phyloP scores from a whole-genome alignment of 805 yeast species.

The Candida sonorensis region DNA sequence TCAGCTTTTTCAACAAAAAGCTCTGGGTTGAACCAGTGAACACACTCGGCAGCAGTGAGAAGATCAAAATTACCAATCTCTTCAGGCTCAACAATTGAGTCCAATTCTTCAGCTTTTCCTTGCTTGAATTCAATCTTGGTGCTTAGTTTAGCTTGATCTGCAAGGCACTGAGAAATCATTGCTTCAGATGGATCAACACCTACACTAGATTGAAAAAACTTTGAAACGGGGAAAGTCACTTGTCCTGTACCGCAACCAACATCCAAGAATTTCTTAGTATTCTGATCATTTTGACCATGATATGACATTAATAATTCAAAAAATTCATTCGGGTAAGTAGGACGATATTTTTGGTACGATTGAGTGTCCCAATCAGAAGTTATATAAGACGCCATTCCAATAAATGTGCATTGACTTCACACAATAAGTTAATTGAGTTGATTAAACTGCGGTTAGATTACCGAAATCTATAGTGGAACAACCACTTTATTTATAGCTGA shows the following conservation, averaged over 20 bases:
- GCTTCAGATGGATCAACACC: conserved; percentile 57
- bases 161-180: conserved; percentile 52
- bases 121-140: neutral
- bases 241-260: conserved; percentile 80
- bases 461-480: too few species aligned
- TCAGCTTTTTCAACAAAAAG: conserved; percentile 31
- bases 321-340: conserved; percentile 50
- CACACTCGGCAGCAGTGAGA: conserved; percentile 70
- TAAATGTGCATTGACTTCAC: too few species aligned
- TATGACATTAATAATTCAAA: conserved; percentile 34
- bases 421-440: neutral
- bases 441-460: too few species aligned
- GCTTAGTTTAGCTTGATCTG: neutral
- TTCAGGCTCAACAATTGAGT: conserved; percentile 12
- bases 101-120: conserved; percentile 23
- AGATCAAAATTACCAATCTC: conserved; percentile 40
- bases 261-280: conserved; percentile 42
- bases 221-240: conserved; percentile 49
- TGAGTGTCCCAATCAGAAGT: conserved; percentile 39
- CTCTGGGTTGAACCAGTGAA: conserved; percentile 66
- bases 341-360: conserved; percentile 51
- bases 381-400: conserved; percentile 56
- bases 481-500: too few species aligned
- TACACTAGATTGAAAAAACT: conserved; percentile 40
- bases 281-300: conserved; percentile 16